A percentile compares a stretch with the other conserved stretches of the same genome.
Evolutionary conservation across 2,329 filamentous ascomycete genomes (phyloP).

Genomic region (Botrytis galanthina): DNA sequence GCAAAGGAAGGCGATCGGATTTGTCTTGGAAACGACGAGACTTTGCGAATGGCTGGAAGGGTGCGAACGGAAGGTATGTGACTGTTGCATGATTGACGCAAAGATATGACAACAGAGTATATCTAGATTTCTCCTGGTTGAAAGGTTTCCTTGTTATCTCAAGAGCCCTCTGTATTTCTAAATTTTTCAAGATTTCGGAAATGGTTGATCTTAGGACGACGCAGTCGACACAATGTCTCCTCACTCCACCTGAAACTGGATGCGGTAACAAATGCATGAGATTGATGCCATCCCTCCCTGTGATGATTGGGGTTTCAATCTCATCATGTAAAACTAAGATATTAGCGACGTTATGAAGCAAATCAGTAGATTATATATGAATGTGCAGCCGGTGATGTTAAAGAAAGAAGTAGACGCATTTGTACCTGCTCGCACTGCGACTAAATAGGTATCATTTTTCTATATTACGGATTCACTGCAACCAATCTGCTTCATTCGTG

Average conservation of each 20-base stretch:
- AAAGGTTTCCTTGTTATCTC: not conserved
- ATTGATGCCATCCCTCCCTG: not conserved
- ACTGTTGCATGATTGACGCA: not conserved
- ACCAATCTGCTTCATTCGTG: slow-evolving; percentile 9
- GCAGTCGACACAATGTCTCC: not conserved
- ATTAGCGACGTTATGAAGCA: not conserved
- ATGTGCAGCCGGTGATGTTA: not conserved
- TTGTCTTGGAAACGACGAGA: not conserved
- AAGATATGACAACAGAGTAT: not conserved
- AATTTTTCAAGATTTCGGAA: not conserved
- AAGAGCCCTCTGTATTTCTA: not conserved
- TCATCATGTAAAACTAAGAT: not conserved
- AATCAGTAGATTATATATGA: not conserved
- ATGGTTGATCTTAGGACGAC: not conserved
- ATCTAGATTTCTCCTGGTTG: not conserved
- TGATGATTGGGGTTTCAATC: not conserved
- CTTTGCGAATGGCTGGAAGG: not conserved
- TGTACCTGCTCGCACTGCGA: not conserved
- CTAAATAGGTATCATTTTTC: slow-evolving; percentile 12
- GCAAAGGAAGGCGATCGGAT: not conserved
- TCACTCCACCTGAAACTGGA: not conserved
- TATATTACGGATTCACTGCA: slow-evolving; percentile 17
- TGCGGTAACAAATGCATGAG: not conserved
- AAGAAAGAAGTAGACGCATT: not conserved
- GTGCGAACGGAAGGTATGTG: not conserved